A percentile compares a stretch with the other conserved stretches of the same genome.
Conservation (phyloP, 1,139 yeast species). For the Suhomyces bolitotheri region DNA sequence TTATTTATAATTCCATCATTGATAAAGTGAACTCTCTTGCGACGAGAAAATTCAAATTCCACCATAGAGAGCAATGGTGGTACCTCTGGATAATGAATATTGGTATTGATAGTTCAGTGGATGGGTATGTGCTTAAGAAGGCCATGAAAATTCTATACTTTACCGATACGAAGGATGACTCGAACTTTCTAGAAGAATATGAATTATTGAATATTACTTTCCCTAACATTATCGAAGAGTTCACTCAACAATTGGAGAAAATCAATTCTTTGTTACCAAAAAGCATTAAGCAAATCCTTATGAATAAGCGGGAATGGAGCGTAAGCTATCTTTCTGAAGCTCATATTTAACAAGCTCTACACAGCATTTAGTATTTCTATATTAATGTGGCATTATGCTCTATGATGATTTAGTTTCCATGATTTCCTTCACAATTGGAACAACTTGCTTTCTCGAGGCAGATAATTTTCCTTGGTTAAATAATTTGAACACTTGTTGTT, state of each 20-base stretch:
- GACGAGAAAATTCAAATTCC: constrained; percentile 45
- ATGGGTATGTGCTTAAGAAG: constrained; percentile 11
- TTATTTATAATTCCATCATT: constrained; percentile 39
- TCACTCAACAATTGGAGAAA: constrained; percentile 26
- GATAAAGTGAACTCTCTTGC: constrained; percentile 52
- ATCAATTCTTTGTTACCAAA: constrained; percentile 35
- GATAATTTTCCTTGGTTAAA: constrained; percentile 55
- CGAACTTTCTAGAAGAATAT: constrained; percentile 16
- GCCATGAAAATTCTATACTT: constrained; percentile 22
- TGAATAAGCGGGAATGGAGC: constrained; percentile 15
- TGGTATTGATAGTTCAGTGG: constrained; percentile 20
- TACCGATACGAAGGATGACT: constrained; percentile 9
- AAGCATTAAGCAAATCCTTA: constrained; percentile 18
- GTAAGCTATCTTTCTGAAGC: constrained; percentile 16
- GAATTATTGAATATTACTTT: constrained; percentile 19
- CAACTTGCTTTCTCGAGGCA: constrained; percentile 87
- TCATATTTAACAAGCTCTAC: not conserved
- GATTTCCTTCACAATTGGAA: constrained; percentile 52
- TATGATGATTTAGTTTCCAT: constrained; percentile 20
- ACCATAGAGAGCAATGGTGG: constrained; percentile 13
- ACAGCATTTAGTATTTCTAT: not conserved
- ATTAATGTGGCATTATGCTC: not conserved
- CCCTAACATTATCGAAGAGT: constrained; percentile 19
- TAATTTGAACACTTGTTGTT: constrained; percentile 22
- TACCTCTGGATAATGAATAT: constrained; percentile 26